A percentile compares a stretch with the other conserved stretches of the same genome.
Conservation (phyloP, 1,284 basidiomycete genomes). For the Inonotus hispidus region DNA sequence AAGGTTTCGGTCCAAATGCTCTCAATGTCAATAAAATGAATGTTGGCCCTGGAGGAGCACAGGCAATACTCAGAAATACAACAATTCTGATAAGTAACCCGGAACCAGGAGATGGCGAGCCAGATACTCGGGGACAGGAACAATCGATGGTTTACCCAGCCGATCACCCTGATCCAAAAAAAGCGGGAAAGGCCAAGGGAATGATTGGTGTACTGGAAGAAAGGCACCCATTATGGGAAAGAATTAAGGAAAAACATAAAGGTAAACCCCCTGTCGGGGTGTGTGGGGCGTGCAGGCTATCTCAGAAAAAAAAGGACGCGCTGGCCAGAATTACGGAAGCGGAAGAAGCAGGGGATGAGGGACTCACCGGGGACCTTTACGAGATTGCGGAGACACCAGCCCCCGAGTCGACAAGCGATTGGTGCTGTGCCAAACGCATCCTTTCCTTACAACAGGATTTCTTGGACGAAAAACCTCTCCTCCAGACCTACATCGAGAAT, state of each 20-base stretch:
- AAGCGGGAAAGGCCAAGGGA: constrained; percentile 22
- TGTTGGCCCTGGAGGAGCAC: constrained; percentile 23
- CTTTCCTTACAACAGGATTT: constrained; percentile 24
- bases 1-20: constrained; percentile 21
- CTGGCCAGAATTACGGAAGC: constrained; percentile 7
- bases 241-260: background rate
- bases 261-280: constrained; percentile 17
- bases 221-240: constrained; percentile 17
- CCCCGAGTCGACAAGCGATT: background rate
- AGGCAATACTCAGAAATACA: constrained; percentile 18
- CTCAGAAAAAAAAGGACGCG: constrained; percentile 18
- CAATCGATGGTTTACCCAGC: constrained; percentile 18
- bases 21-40: constrained; percentile 25
- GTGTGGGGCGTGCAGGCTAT: constrained; percentile 19
- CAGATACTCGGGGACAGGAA: constrained; percentile 11
- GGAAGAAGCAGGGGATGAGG: constrained; percentile 14
- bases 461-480: constrained; percentile 19
- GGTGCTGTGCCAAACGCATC: constrained; percentile 23
- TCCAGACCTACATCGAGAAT: constrained; percentile 18
- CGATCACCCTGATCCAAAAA: constrained; percentile 15
- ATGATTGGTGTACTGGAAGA: constrained; percentile 21
- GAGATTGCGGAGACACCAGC: background rate
- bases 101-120: constrained; percentile 4
- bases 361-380: constrained; percentile 3
- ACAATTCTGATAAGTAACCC: constrained; percentile 22